A percentile compares a stretch with the other conserved stretches of the same genome.
These are phyloP conservation scores for Rhodotorula sp. DNA, from an alignment of 1,284 basidiomycete species.

Conservation along the genomic window DNA sequence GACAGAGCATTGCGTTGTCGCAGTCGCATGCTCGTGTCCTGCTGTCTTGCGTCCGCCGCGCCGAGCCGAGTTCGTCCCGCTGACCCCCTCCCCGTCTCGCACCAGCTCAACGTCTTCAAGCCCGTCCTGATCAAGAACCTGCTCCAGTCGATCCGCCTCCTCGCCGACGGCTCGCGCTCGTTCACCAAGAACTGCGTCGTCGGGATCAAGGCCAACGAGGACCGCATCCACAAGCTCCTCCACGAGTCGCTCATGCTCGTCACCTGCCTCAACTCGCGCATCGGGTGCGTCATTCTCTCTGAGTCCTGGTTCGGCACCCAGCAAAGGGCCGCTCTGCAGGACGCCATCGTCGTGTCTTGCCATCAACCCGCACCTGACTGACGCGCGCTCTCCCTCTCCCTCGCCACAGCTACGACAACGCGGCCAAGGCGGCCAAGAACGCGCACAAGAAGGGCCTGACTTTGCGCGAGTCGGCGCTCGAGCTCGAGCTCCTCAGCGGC, in stretches of 20 bases:
- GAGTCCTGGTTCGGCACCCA: too few relatives aligned
- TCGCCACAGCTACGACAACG: conserved; percentile 61
- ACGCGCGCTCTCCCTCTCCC: background rate
- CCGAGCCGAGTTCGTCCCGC: background rate
- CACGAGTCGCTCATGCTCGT: conserved; percentile 97
- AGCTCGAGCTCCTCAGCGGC: conserved; percentile 74
- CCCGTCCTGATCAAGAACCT: conserved; percentile 98
- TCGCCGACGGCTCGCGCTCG: conserved; percentile 86
- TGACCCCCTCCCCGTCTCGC: background rate
- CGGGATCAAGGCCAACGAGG: conserved; percentile 94
- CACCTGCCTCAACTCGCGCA: conserved; percentile 86
- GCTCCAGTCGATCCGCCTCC: conserved; percentile 87
- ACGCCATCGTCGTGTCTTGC: conserved; percentile 49
- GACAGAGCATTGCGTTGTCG: too few relatives aligned
- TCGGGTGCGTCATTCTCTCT: conserved; percentile 80
- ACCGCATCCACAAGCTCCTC: conserved; percentile 81
- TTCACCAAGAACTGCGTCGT: conserved; percentile 98
- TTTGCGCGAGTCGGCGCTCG: conserved; percentile 88
- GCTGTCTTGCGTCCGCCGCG: background rate
- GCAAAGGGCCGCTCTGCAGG: conserved; percentile 57
- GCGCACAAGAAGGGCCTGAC: conserved; percentile 98
- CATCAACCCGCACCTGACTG: background rate
- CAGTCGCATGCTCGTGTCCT: background rate
- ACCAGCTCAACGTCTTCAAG: conserved; percentile 97
- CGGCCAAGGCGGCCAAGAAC: conserved; percentile 98